Percentiles rank a stretch among this genome's conserved stretches.
These are phyloP conservation scores for Zasmidium citrigriseum DNA, from an alignment of 2,329 filamentous ascomycete species.

Conservation along the genomic window DNA sequence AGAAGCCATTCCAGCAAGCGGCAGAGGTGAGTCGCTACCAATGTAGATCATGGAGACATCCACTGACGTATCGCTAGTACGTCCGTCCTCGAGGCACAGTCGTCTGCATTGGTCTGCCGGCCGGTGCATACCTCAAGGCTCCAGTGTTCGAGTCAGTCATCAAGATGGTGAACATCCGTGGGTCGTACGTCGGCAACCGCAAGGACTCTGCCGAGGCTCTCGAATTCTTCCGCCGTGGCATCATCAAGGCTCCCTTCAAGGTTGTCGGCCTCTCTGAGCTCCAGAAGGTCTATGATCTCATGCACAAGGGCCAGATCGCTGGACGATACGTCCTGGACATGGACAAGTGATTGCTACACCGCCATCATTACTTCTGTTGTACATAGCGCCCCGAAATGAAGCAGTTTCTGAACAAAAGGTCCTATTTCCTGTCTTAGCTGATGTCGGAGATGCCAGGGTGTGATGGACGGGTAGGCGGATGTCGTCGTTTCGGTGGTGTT, in stretches of 20 bases:
- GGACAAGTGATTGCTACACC: constrained; percentile 49
- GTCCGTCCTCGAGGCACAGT: constrained; percentile 80
- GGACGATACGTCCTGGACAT: constrained; percentile 80
- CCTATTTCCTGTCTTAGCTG: background rate
- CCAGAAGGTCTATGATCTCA: constrained; percentile 74
- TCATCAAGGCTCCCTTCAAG: constrained; percentile 89
- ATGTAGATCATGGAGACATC: background rate
- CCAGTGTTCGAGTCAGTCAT: constrained; percentile 89
- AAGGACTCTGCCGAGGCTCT: constrained; percentile 85
- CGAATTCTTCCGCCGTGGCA: constrained; percentile 80
- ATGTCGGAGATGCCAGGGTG: background rate
- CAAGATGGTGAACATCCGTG: constrained; percentile 71
- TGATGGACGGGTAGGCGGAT: background rate
- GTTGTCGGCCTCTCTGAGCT: constrained; percentile 78
- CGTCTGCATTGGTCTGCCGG: constrained; percentile 86
- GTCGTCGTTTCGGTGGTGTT: background rate
- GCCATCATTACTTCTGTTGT: constrained; percentile 2
- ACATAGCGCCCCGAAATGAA: constrained; percentile 1
- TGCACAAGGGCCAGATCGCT: constrained; percentile 68
- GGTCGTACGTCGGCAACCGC: constrained; percentile 90
- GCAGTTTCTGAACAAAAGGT: background rate
- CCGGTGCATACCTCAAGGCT: constrained; percentile 74
- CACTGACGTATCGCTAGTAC: constrained; percentile 54
- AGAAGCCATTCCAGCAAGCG: constrained; percentile 96
- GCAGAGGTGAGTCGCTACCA: constrained; percentile 51